Base-by-base conservation (phyloP, 106 monocot genomes). In the Dactylorhiza incarnata region DNA sequence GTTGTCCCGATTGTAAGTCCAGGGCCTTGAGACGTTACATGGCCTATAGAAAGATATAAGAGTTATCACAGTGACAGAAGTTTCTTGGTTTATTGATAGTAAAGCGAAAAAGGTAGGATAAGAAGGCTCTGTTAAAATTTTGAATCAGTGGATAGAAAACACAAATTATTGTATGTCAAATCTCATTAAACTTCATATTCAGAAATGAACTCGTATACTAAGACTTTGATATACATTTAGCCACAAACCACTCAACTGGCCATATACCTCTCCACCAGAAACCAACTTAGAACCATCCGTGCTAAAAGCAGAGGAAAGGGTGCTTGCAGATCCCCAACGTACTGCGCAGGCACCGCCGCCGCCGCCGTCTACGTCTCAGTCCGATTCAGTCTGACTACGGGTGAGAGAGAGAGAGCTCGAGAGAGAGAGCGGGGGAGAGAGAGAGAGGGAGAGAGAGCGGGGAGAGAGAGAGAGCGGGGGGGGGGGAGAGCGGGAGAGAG, bases 221-320 rank as follows among this genome's bases (percentile, higher is more conserved):
- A 6, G 45, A 69, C n/a, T 66, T 24, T 5, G 1, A 5, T 6
- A n/a, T 69, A 7, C 45, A 69, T 10, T 66, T 12, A 46, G 69
- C 45, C 69, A 69, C n/a, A 72, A 72, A 72, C 9, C 20, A 72
- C 10, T 9, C 20, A 48, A 72, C 49, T 7, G 49, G 47, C 19
- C 17, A 70, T 46, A 70, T 87, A 94, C 94, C 89, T 87, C 81
- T 15, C 89, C 94, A 52, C 91, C 94, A 29, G 78, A 75, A 47
- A 86, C 91, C 68, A 91, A 84, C 76, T 82, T 88, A 23, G 83
- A 79, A 59, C 91, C 91, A 81, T 91, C 91, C 10, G 88, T 88
- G 73, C 91, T 91, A 81, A 91, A 91, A 74, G 86, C 79, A 62
- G n/a, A n/a, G n/a, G n/a, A n/a, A n/a, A n/a, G n/a, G n/a, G n/a